phyloP scores from a whole-genome alignment of 139 green algal species.

The Nannochloris sp. region DNA sequence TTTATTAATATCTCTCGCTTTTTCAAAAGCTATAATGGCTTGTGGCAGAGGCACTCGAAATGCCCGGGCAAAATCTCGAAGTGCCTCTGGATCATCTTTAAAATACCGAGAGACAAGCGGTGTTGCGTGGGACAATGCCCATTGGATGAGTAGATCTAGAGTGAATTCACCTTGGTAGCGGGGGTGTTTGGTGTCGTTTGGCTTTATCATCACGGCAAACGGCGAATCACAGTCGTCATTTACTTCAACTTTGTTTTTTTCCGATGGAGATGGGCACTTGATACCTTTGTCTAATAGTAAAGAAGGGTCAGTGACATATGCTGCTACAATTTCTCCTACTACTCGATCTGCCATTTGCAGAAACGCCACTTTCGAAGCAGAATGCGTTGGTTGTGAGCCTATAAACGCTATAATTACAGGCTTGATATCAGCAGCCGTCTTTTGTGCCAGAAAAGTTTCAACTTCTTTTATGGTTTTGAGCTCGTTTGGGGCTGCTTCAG shows the following conservation, averaged over 20 bases:
- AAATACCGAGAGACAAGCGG: slow-evolving; percentile 30
- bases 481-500: slow-evolving; percentile 1
- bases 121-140: slow-evolving; percentile 2
- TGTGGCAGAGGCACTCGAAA: background rate
- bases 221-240: slow-evolving; percentile 18
- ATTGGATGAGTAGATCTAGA: slow-evolving; percentile 13
- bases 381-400: background rate
- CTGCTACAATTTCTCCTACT: slow-evolving; percentile 4
- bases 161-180: slow-evolving; percentile 34
- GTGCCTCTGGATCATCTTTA: background rate
- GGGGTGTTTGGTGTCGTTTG: background rate
- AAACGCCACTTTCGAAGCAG: background rate
- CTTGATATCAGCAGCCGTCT: background rate
- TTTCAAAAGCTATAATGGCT: background rate
- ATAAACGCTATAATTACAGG: background rate
- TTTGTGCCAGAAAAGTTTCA: background rate
- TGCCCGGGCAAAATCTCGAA: background rate
- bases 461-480: slow-evolving; percentile 8
- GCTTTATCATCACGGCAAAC: slow-evolving; percentile 29
- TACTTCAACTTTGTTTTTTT: no score
- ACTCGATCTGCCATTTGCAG: background rate
- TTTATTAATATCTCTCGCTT: background rate
- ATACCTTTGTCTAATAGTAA: slow-evolving; percentile 4
- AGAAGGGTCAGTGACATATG: slow-evolving; percentile 14
- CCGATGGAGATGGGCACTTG: no score